Percentiles rank a stretch among this genome's conserved stretches.
phyloP scores from a whole-genome alignment of 805 yeast species.

The Phaffomyces opuntiae region DNA sequence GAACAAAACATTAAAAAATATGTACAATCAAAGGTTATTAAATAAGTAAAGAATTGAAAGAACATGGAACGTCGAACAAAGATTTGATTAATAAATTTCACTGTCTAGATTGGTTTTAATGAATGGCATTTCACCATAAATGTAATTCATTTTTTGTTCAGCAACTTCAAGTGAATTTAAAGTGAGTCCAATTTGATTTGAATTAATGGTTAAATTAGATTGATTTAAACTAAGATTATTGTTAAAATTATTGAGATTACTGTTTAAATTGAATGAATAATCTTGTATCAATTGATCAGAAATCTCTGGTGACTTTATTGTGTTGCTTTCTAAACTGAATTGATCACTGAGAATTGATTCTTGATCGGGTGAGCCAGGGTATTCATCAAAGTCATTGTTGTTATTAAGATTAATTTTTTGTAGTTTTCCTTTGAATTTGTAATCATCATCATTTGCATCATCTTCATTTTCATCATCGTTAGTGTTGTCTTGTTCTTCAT shows the following conservation, averaged over 20 bases:
- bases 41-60: neutral
- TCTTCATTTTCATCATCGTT: neutral
- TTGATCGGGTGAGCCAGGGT: slow-evolving; percentile 4
- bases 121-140: slow-evolving; percentile 4
- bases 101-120: slow-evolving; percentile 1
- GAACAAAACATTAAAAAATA: no score
- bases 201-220: no score
- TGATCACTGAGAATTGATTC: slow-evolving; percentile 1
- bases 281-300: neutral
- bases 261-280: neutral
- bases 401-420: neutral
- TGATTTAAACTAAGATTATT: no score
- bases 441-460: neutral
- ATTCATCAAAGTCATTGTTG: neutral
- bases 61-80: neutral
- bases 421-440: neutral
- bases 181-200: neutral
- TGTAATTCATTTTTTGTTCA: slow-evolving; percentile 4
- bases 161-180: neutral
- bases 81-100: neutral
- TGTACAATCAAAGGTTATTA: neutral
- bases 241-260: neutral
- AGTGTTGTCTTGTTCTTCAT: neutral
- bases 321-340: neutral
- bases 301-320: neutral